Conservation (phyloP, 2,329 filamentous ascomycete genomes). For the Nothopassalora personata region DNA sequence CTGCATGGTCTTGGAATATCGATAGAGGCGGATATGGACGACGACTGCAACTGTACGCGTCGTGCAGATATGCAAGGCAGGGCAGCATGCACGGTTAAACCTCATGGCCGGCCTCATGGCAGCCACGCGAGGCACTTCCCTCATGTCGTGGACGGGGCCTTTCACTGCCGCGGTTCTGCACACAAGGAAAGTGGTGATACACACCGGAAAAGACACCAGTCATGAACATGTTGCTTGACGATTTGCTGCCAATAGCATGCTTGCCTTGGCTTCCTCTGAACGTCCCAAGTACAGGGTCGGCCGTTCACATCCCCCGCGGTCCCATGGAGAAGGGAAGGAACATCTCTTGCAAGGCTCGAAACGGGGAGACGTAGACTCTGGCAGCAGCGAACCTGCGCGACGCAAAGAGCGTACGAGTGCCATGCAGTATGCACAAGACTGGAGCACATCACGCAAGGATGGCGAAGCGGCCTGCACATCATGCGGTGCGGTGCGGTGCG, state of each 20-base stretch:
- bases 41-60: too few relatives aligned
- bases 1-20: not conserved
- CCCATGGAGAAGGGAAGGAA: not conserved
- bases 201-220: conserved; percentile 16
- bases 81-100: too few relatives aligned
- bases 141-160: not conserved
- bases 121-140: not conserved
- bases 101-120: too few relatives aligned
- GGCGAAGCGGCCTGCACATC: not conserved
- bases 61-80: not conserved
- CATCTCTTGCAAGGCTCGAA: not conserved
- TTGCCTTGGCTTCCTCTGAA: not conserved
- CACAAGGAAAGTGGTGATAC: conserved; percentile 5
- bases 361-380: not conserved
- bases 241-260: not conserved
- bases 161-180: not conserved
- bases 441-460: not conserved
- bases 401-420: not conserved
- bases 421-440: not conserved
- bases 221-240: conserved; percentile 15
- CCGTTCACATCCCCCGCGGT: not conserved
- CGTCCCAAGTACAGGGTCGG: not conserved
- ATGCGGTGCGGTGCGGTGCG: too few relatives aligned
- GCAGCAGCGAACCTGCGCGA: too few relatives aligned
- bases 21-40: not conserved